phyloP scores from a whole-genome alignment of 2,329 filamentous ascomycete genomes.

The Aureobasidium mangrovei region DNA sequence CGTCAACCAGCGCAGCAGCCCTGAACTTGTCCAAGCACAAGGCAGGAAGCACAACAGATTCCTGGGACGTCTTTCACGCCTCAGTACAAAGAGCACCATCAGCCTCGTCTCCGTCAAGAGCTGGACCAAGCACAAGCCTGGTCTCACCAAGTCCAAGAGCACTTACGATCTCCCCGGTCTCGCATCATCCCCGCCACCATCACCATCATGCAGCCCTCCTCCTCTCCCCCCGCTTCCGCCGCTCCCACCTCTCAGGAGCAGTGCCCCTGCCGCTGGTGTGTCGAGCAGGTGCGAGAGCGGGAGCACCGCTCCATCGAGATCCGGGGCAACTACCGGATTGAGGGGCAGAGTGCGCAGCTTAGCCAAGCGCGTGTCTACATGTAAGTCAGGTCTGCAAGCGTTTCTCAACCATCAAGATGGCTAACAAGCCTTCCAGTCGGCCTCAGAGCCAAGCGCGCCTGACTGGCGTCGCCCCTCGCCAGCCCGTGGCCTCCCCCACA shows the following conservation, averaged over 20 bases:
- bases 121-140: neutral
- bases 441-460: neutral
- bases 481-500: neutral
- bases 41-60: neutral
- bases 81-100: neutral
- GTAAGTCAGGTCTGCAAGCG: neutral
- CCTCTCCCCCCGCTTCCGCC: neutral
- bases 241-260: neutral
- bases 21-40: neutral
- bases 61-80: neutral
- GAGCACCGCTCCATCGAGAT: neutral
- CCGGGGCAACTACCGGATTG: neutral
- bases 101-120: neutral
- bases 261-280: neutral
- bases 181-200: neutral
- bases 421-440: neutral
- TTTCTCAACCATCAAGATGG: no score
- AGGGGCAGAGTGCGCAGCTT: neutral
- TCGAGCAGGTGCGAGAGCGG: neutral
- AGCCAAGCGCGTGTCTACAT: neutral
- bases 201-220: neutral
- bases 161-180: neutral
- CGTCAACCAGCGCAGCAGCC: neutral
- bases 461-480: neutral
- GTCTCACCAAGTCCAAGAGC: constrained; percentile 2